Conservation (phyloP, 495 filamentous ascomycete species). For the Penicillium angulare region DNA sequence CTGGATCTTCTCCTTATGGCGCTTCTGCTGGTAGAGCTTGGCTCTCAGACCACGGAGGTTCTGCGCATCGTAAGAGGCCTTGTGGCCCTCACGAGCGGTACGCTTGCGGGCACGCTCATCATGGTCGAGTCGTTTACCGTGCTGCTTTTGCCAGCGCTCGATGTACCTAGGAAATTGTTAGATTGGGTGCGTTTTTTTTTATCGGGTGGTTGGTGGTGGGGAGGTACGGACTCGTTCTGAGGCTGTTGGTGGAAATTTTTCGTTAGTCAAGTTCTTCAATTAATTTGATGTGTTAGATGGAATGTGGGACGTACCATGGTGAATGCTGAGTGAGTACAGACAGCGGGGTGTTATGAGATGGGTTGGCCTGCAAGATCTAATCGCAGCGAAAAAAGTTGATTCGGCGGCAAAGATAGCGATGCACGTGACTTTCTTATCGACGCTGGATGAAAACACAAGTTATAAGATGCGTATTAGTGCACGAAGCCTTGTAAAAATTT, state of each 20-base stretch:
- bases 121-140: slow-evolving; percentile 80
- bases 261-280: slow-evolving; percentile 9
- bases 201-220: slow-evolving; percentile 17
- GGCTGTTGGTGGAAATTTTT: slow-evolving; percentile 49
- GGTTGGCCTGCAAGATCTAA: slow-evolving; percentile 28
- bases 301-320: slow-evolving; percentile 35
- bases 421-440: slow-evolving; percentile 30
- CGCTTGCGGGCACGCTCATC: slow-evolving; percentile 90
- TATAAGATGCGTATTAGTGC: neutral
- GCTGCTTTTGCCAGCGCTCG: slow-evolving; percentile 80
- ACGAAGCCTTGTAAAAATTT: neutral
- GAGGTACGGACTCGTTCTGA: slow-evolving; percentile 69
- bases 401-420: slow-evolving; percentile 29
- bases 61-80: slow-evolving; percentile 81
- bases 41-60: slow-evolving; percentile 87
- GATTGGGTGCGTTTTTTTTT: slow-evolving; percentile 11
- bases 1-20: slow-evolving; percentile 97
- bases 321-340: slow-evolving; percentile 20
- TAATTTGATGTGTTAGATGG: neutral
- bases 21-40: slow-evolving; percentile 92
- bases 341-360: slow-evolving; percentile 14
- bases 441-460: slow-evolving; percentile 11
- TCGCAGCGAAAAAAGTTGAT: slow-evolving; percentile 39
- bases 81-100: slow-evolving; percentile 81
- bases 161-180: slow-evolving; percentile 62